phyloP scores from a whole-genome alignment of 306 rosid species.

The Potentilla sterilis region DNA sequence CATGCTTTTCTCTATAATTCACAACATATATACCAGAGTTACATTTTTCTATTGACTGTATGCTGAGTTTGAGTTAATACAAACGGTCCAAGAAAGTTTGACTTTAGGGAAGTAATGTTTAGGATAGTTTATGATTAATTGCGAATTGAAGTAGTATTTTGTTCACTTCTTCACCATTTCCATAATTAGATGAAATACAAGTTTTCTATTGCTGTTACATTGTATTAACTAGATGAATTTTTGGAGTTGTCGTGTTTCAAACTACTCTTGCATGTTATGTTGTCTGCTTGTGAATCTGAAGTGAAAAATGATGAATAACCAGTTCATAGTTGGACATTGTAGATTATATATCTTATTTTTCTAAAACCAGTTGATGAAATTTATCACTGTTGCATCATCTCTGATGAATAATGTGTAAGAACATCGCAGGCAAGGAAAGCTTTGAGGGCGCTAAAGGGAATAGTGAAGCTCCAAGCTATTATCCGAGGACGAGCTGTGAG shows the following conservation, averaged over 20 bases:
- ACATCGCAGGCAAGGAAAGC: slow-evolving; percentile 81
- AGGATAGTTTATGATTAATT: slow-evolving; percentile 11
- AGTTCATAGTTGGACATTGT: background rate
- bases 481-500: slow-evolving; percentile 90
- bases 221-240: background rate
- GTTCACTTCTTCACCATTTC: background rate
- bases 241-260: background rate
- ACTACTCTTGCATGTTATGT: background rate
- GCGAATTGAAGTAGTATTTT: background rate
- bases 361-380: background rate
- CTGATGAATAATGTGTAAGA: slow-evolving; percentile 1
- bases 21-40: background rate
- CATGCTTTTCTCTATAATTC: slow-evolving; percentile 12
- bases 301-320: background rate
- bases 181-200: background rate
- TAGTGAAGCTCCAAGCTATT: slow-evolving; percentile 93
- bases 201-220: background rate
- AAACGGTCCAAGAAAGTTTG: background rate
- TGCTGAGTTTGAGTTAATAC: slow-evolving; percentile 6
- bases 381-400: background rate
- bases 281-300: background rate
- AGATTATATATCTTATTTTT: background rate
- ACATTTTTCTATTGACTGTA: background rate
- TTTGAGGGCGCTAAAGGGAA: slow-evolving; percentile 83
- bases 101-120: background rate